phyloP scores from a whole-genome alignment of 2,329 filamentous ascomycete species.

The Biscogniauxia sp. region DNA sequence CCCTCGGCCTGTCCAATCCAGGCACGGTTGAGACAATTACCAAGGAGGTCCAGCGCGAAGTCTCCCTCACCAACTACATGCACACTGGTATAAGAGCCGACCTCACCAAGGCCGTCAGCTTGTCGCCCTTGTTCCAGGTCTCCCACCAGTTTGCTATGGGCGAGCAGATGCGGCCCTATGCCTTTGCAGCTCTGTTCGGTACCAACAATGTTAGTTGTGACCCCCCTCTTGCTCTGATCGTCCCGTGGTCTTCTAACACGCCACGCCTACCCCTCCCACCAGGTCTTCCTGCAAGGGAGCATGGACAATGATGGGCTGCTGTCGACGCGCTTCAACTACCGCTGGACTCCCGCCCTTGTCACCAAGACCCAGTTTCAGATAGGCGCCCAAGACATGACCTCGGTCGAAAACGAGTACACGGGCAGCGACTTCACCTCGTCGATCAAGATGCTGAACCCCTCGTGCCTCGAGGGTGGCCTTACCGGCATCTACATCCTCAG shows the following conservation, averaged over 20 bases:
- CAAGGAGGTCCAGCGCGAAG: slow-evolving; percentile 92
- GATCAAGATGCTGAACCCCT: slow-evolving; percentile 95
- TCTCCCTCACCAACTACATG: slow-evolving; percentile 93
- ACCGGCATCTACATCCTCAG: slow-evolving; percentile 95
- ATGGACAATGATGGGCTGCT: slow-evolving; percentile 90
- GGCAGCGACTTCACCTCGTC: slow-evolving; percentile 91
- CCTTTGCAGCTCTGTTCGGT: slow-evolving; percentile 90
- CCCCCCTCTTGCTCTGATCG: slow-evolving; percentile 4
- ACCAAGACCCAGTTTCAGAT: slow-evolving; percentile 89
- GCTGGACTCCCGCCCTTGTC: slow-evolving; percentile 77
- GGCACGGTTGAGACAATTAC: slow-evolving; percentile 87
- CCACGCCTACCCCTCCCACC: slow-evolving; percentile 10
- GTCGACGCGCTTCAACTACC: slow-evolving; percentile 87
- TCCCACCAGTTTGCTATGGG: slow-evolving; percentile 97
- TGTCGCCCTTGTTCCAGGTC: slow-evolving; percentile 91
- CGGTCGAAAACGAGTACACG: slow-evolving; percentile 93
- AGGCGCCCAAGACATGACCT: slow-evolving; percentile 79
- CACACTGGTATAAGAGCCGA: slow-evolving; percentile 96
- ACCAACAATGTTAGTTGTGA: slow-evolving; percentile 73
- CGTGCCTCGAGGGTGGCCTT: slow-evolving; percentile 81
- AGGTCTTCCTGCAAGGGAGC: slow-evolving; percentile 96
- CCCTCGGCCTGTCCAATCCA: slow-evolving; percentile 86
- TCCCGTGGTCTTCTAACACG: slow-evolving; percentile 2
- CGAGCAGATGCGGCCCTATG: slow-evolving; percentile 89
- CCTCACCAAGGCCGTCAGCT: slow-evolving; percentile 93